Percentiles rank a stretch among this genome's conserved stretches.
Conservation (phyloP, 345 rosid genomes). For the Triadica sebifera region DNA sequence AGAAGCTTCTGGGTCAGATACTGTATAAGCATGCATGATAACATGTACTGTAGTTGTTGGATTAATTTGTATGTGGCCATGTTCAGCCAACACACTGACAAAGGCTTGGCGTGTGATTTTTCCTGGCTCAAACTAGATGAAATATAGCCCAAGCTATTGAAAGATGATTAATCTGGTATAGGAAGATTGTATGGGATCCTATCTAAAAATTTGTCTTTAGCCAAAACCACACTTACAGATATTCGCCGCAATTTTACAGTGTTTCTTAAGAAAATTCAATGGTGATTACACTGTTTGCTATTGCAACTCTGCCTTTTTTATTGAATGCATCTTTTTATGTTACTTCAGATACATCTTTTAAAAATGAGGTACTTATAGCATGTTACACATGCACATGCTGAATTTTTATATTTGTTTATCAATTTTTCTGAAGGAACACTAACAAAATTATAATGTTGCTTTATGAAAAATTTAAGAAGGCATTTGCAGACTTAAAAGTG, state of each 20-base stretch:
- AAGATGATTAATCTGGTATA: not conserved
- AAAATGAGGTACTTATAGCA: too few species aligned
- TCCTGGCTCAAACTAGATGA: not conserved
- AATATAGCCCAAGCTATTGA: not conserved
- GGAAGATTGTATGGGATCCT: not conserved
- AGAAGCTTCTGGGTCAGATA: not conserved
- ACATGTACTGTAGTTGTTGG: not conserved
- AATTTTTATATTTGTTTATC: too few species aligned
- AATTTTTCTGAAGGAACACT: too few species aligned
- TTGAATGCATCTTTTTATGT: too few species aligned
- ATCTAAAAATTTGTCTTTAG: not conserved
- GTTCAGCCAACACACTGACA: not conserved
- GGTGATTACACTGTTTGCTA: not conserved
- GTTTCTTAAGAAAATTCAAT: too few species aligned
- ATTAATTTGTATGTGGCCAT: not conserved
- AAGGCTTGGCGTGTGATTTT: too few species aligned
- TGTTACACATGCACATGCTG: too few species aligned
- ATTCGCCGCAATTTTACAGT: too few species aligned
- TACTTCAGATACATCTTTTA: too few species aligned
- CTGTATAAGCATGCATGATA: not conserved
- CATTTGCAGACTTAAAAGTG: too few species aligned
- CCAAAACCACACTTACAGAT: not conserved
- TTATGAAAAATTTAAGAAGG: too few species aligned
- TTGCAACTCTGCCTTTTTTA: not conserved
- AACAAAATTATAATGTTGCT: too few species aligned